Base-by-base conservation (phyloP, 768 basidiomycete species). In the Megacollybia marginata region DNA sequence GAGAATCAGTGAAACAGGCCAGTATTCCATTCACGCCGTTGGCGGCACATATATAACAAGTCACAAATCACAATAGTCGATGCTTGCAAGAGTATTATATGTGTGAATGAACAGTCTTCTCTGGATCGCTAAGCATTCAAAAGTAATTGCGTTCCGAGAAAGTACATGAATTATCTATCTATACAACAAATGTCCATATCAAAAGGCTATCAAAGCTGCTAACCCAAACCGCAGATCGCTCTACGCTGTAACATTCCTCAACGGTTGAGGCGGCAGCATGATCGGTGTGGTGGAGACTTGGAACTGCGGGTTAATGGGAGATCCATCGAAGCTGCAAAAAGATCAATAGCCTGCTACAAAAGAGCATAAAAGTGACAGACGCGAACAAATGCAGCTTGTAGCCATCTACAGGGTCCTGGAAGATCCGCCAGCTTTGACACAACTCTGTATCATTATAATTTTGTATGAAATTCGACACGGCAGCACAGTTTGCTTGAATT, bases 401-500 rank as follows among this genome's bases (percentile, higher is more conserved):
- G 9, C 83, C 86, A 9, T 68, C 62, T 0, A 76, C 59, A 40
- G 38, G 15, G 55, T 96, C 93, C 52, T 70, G 62, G 69, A 79
- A 83, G 60, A 96, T 91, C 35, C 71, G 73, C 89, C 89, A 96
- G 7, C 53, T 50, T 35, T 54, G 31, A 63, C 80, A 84, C 46
- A 80, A 62, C 60, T 91, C 88, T 11, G 82, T 85, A 54, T 76
- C 62, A 68, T 90, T 87, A 77, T 92, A 97, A 42, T 71, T 64
- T 59, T 93, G 83, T 59, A 97, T 79, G 62, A 94, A 85, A 63
- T 92, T 91, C 23, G 93, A 92, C 10, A 78, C 72, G 9, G 92
- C 88, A 1, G 86, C 87, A 60, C 95, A 99, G 0, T 92, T 86
- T 56, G 94, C 87, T 71, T 99, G 92, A 36, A 97, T 77, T 72